Conservation (phyloP, 2,329 filamentous ascomycete genomes). For the Talaromyces amestolkiae region DNA sequence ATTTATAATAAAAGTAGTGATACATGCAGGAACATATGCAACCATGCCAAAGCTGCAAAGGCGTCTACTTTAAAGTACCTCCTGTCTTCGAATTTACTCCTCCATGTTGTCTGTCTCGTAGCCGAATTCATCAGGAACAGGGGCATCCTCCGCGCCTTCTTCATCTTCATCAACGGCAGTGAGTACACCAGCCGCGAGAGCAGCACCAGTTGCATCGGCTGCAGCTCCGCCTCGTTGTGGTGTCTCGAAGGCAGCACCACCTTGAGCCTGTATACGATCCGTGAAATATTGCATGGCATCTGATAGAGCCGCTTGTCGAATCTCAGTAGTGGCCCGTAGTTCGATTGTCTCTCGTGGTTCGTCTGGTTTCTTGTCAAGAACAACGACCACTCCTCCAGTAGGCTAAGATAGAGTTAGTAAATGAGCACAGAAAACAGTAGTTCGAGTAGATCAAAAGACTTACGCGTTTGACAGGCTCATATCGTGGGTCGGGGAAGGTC, state of each 20-base stretch:
- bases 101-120: slow-evolving; percentile 46
- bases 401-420: slow-evolving; percentile 60
- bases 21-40: slow-evolving; percentile 19
- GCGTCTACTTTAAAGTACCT: neutral
- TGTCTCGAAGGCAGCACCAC: slow-evolving; percentile 35
- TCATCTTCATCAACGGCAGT: slow-evolving; percentile 77
- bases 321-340: slow-evolving; percentile 80
- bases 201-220: slow-evolving; percentile 52
- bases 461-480: slow-evolving; percentile 91
- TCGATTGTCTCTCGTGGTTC: slow-evolving; percentile 80
- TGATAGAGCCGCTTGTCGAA: slow-evolving; percentile 42
- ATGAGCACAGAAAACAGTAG: slow-evolving; percentile 50
- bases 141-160: slow-evolving; percentile 49
- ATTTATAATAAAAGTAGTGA: slow-evolving; percentile 16
- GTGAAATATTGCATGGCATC: slow-evolving; percentile 38
- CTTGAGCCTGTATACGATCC: slow-evolving; percentile 44
- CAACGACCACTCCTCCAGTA: slow-evolving; percentile 88
- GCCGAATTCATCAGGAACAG: slow-evolving; percentile 47
- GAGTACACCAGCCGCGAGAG: slow-evolving; percentile 73
- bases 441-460: slow-evolving; percentile 29
- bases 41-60: slow-evolving; percentile 2
- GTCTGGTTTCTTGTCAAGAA: slow-evolving; percentile 76
- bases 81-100: slow-evolving; percentile 23
- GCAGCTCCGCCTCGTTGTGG: slow-evolving; percentile 30
- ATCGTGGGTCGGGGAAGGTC: slow-evolving; percentile 84